phyloP scores from a whole-genome alignment of 2,329 filamentous ascomycete genomes.

The Xylaria sp. region DNA sequence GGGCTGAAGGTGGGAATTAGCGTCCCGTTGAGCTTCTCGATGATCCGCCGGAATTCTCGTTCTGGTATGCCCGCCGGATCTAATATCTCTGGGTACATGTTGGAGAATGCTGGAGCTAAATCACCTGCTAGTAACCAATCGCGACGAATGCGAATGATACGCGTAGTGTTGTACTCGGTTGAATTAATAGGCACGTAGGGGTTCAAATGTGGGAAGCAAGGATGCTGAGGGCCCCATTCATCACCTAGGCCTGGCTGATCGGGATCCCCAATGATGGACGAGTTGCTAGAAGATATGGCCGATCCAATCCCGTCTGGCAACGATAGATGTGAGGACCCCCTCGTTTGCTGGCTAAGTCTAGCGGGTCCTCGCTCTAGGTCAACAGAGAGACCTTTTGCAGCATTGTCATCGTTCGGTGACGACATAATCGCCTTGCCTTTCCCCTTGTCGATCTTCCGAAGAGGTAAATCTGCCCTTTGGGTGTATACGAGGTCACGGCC shows the following conservation, averaged over 20 bases:
- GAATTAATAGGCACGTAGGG: slow-evolving; percentile 84
- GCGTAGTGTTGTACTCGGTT: slow-evolving; percentile 74
- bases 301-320: slow-evolving; percentile 58
- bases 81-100: slow-evolving; percentile 94
- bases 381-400: slow-evolving; percentile 49
- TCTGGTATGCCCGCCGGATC: slow-evolving; percentile 83
- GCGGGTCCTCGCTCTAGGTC: slow-evolving; percentile 63
- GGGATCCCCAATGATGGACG: slow-evolving; percentile 66
- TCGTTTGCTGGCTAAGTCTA: slow-evolving; percentile 48
- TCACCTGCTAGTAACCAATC: slow-evolving; percentile 94
- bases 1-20: slow-evolving; percentile 81
- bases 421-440: slow-evolving; percentile 58
- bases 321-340: slow-evolving; percentile 56
- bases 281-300: slow-evolving; percentile 61
- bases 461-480: slow-evolving; percentile 28
- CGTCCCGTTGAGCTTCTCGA: slow-evolving; percentile 81
- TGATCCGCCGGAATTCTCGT: slow-evolving; percentile 80
- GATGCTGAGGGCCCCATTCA: slow-evolving; percentile 91
- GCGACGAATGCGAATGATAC: slow-evolving; percentile 87
- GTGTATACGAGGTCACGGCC: slow-evolving; percentile 41
- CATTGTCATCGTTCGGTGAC: slow-evolving; percentile 43
- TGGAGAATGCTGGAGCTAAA: slow-evolving; percentile 89
- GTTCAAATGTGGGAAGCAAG: slow-evolving; percentile 92
- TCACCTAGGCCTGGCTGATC: slow-evolving; percentile 72
- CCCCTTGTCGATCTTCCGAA: slow-evolving; percentile 52